Base-by-base conservation (phyloP, 176 grass and related monocot species). In the Oropetium thomaeum region DNA sequence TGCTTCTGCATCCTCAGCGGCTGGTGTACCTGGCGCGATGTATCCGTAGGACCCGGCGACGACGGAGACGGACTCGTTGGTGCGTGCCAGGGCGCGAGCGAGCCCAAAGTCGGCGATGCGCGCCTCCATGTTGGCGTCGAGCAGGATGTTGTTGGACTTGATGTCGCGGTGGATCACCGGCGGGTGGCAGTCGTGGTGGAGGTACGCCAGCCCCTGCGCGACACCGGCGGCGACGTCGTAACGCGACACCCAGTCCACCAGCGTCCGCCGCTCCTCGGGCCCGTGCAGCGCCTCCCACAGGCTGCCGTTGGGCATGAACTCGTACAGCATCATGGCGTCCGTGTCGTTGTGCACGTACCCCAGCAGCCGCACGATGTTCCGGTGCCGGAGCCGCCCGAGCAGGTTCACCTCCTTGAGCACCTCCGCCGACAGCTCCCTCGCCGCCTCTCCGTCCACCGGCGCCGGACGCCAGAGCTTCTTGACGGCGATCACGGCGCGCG, bases 231-330 rank as follows among this genome's bases (percentile, higher is more conserved):
- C 95, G 8, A 98, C 95, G 42, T 98, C 92, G 79, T 94, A 94
- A 23, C 95, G 79, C 42, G 83, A 87, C 69, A 87, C 88, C 95
- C 91, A 98, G 79, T 98, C 95, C 13, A 45, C 22, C n/a, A 94
- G 86, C 62, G 52, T 1, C n/a, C 83, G 69, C 55, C 12, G 75
- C 71, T 65, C 42, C 67, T 16, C 3, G n/a, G 81, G 68, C 4
- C 89, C 82, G 47, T 94, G 91, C 75, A 99, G 85, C 54, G 96
- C 96, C 65, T 92, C 96, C 96, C 96, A 99, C 38, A 99, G 75
- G 76, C 84, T 95, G 22, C 96, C 96, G 67, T 95, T 92, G 28
- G 96, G 91, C 96, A 99, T 99, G 75, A 94, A 99, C 87, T 99
- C 96, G 76, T 99, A 99, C 29, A 99, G 43, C 80, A 98, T 92